Conservation (phyloP, 2,329 filamentous ascomycete species). For the Lasiodiplodia hormozganensis region DNA sequence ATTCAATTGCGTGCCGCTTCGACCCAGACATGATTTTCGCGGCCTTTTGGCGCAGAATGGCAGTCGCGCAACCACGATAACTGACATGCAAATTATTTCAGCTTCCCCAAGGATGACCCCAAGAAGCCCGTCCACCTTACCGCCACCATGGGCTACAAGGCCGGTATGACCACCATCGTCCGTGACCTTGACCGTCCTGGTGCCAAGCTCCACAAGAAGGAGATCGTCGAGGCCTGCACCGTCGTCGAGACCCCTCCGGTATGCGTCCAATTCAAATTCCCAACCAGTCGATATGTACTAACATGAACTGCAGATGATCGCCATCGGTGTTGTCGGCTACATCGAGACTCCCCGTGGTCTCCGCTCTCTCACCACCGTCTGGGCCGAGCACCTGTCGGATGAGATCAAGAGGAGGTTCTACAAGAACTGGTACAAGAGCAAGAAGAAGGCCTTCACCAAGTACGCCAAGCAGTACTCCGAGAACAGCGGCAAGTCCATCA, state of each 20-base stretch:
- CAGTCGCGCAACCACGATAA: background rate
- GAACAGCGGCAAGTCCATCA: constrained; percentile 86
- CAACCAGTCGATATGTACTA: constrained; percentile 41
- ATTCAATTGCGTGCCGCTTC: constrained; percentile 3
- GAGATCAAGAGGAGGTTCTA: constrained; percentile 99
- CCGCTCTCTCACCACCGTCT: constrained; percentile 98
- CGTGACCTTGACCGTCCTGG: constrained; percentile 98
- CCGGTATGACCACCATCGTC: constrained; percentile 99
- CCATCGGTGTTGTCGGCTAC: constrained; percentile 99
- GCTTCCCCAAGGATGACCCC: constrained; percentile 99
- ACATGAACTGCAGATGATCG: constrained; percentile 80
- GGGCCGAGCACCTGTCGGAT: constrained; percentile 98
- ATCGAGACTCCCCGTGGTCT: constrained; percentile 99
- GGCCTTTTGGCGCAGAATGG: background rate
- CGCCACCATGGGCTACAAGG: constrained; percentile 99
- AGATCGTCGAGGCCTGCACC: constrained; percentile 52
- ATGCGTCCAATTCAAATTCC: constrained; percentile 67
- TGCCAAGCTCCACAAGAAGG: constrained; percentile 96
- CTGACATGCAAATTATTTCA: constrained; percentile 47
- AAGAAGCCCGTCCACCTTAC: constrained; percentile 99
- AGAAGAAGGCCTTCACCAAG: constrained; percentile 99
- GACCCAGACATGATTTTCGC: constrained; percentile 5
- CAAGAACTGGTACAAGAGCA: constrained; percentile 99
- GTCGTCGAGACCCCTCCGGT: constrained; percentile 63
- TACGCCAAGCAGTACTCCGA: constrained; percentile 99